Base-by-base conservation (phyloP, 2,329 filamentous ascomycete species). In the Periconia sp. region DNA sequence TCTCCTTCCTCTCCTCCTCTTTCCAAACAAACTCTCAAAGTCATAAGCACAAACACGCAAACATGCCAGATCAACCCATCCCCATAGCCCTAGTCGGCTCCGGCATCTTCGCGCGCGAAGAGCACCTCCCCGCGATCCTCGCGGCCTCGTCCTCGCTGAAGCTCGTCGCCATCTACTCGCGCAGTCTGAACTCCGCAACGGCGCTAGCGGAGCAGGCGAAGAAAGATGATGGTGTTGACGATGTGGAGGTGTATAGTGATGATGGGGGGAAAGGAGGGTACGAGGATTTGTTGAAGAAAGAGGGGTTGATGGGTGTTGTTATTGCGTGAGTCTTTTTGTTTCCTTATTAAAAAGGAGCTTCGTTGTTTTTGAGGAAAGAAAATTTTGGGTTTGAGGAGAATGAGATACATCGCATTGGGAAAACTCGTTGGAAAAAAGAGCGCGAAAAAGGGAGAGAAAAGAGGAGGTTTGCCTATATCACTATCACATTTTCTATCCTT, bases 91-190 rank as follows among this genome's bases (percentile, higher is more conserved):
- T 88, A 52, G 80, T 88, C 49, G 85, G 85, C 37, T 81, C 82
- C 56, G 85, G 85, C 63, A 83, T 87, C 62, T 87, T 87, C 61
- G 82, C 81, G 60, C 80, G 80, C 62, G 80, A 82, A 65, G 75
- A 84, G 57, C 84, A 86, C 61, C 74, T 86, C 57, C 87, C 87
- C 13, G 87, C 86, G 43, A 81, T 90, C 49, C 74, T 82, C 59
- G 78, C 81, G 27, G 78, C 74, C 65, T 54, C 74, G 65, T 54
- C 74, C 82, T 42, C 55, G 37, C 73, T 89, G 11, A 70, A 73
- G 13, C 79, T 90, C 59, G 87, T 85, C 72, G 85, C 85, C 19
- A 77, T 88, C 59, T 90, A 86, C 73, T 88, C 85, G 3, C 83
- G 86, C 49, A 84, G 83, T 11, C 77, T 83, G 47, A 72, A 76